Evolutionary conservation across 768 basidiomycete genomes (phyloP).

Genomic region (Pleurotus giganteus): DNA sequence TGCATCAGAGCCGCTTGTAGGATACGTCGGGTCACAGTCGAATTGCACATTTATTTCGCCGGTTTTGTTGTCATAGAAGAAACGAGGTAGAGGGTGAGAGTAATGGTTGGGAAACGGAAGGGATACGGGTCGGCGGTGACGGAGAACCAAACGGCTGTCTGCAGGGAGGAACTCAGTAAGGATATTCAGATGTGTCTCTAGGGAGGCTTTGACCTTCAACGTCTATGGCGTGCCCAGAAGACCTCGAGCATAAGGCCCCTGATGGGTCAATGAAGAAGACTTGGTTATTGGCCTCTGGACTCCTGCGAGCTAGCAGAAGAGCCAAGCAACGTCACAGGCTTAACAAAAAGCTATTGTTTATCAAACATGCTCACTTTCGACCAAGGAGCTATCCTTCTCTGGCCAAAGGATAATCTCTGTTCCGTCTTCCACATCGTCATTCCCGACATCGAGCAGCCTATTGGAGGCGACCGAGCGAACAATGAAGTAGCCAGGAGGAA

Average conservation of each 20-base stretch:
- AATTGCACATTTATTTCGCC: constrained; percentile 64
- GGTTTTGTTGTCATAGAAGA: constrained; percentile 53
- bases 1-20: constrained; percentile 36
- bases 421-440: constrained; percentile 56
- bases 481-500: constrained; percentile 61
- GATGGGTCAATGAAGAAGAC: constrained; percentile 83
- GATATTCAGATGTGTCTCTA: not conserved
- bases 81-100: constrained; percentile 74
- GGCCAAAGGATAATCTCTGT: constrained; percentile 65
- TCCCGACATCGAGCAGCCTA: constrained; percentile 56
- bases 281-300: constrained; percentile 73
- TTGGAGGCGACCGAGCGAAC: constrained; percentile 53
- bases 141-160: constrained; percentile 69
- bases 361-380: constrained; percentile 57
- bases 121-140: constrained; percentile 75
- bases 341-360: not conserved
- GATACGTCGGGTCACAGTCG: constrained; percentile 62
- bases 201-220: constrained; percentile 55
- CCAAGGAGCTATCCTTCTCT: constrained; percentile 72
- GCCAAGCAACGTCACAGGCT: not conserved
- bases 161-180: constrained; percentile 1
- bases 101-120: constrained; percentile 76
- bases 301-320: constrained; percentile 52
- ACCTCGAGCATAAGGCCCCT: constrained; percentile 74
- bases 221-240: constrained; percentile 81